These are phyloP conservation scores for Xylaria sp. DNA, from an alignment of 2,329 filamentous ascomycete species.

Conservation along the genomic window DNA sequence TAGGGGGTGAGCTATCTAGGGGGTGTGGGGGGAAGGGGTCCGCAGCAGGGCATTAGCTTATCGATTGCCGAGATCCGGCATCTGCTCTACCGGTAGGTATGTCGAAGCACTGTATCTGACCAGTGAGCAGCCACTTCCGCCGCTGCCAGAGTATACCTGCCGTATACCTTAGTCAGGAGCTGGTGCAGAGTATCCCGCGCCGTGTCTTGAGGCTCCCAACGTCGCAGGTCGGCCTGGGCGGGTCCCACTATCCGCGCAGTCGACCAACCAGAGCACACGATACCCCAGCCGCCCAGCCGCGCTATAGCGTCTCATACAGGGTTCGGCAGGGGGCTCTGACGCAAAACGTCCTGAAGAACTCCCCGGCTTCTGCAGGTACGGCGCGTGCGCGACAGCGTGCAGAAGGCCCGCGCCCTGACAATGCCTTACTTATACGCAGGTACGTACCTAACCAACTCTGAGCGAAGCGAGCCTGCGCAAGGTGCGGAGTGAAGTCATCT, in stretches of 20 bases:
- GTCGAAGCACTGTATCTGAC: too few relatives aligned
- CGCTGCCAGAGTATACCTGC: too few relatives aligned
- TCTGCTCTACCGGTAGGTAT: too few relatives aligned
- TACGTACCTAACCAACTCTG: background rate
- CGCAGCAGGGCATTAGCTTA: conserved; percentile 3
- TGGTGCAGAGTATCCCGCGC: conserved; percentile 3
- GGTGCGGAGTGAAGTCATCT: background rate
- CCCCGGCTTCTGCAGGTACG: background rate
- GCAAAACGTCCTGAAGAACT: conserved; percentile 40
- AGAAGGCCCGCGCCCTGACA: too few relatives aligned
- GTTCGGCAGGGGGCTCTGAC: conserved; percentile 47
- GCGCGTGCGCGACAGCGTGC: too few relatives aligned
- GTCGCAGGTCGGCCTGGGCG: conserved; percentile 42
- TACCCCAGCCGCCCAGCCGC: conserved; percentile 40
- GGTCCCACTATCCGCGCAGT: conserved; percentile 22
- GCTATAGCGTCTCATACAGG: conserved; percentile 46
- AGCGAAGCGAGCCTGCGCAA: too few relatives aligned
- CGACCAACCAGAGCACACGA: conserved; percentile 33
- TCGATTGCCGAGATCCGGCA: conserved; percentile 25
- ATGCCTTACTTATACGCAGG: too few relatives aligned
- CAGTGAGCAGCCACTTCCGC: too few relatives aligned
- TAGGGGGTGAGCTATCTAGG: background rate
- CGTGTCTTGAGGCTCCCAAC: conserved; percentile 43
- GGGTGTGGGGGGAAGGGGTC: background rate
- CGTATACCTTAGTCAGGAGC: too few relatives aligned